Evolutionary conservation across 352 stramenopile genomes (phyloP), one percentile per base, ranked within the genome.

Genomic region (Phytopythium sindhum): DNA sequence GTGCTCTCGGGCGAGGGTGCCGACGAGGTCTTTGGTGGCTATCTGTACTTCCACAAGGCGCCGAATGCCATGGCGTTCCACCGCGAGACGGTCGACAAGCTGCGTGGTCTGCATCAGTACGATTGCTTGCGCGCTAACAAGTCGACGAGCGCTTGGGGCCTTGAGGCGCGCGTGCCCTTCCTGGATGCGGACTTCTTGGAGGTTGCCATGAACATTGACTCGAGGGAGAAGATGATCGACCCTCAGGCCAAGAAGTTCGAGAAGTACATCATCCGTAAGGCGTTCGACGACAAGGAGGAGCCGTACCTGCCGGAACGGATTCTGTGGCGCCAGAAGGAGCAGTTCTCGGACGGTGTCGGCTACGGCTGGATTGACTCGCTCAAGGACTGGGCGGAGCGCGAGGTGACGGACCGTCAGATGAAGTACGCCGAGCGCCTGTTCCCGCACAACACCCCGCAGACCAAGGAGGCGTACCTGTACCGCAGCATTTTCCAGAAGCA

Each of bases 1-100:
- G 97, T 99, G 57, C 80, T 99, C 26, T 98, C 84, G 23, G 97
- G 97, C 23, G 97, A 99, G 78, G 97, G 97, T 37, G 97, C 97
- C 10, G 97, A 99, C 71, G 97, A 99, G 70, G 89, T 99, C 8
- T 98, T 99, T 68, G 97, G 95, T 31, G 97, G 97, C 26, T 99
- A 99, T 79, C 78, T 99, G 42, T 99, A 99, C 88, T 99, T 99
- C 88, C 97, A 99, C 85, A 99, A 99, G 86, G 96, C 96, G 23
- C 97, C 97, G 35, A 98, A 97, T 74, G 82, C 84, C 44, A 75
- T 83, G 62, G 83, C 80, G 41, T 93, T 99, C 78, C 97, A 98
- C 78, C 93, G 88, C 51, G 85, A 94, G 61, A 95, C 87, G 9
- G 90, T 98, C 31, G 93, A 98, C 70, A 99, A 99, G 79, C 78